Evolutionary conservation across 495 filamentous ascomycete species (phyloP).

Genomic region (Annulohypoxylon bovei): DNA sequence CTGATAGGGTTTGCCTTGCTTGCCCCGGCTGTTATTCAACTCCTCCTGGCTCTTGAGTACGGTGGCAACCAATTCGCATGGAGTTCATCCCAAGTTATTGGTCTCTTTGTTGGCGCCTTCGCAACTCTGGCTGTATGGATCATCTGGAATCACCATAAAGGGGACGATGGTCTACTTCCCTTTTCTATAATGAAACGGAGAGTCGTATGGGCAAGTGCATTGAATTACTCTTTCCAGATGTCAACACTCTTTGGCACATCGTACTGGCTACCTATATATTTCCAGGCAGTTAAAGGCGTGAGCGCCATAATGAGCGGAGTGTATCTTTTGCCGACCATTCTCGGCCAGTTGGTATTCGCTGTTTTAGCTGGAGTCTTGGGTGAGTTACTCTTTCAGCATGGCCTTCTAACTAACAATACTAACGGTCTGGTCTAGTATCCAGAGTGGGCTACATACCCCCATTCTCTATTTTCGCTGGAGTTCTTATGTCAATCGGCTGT

Average conservation of each 20-base stretch:
- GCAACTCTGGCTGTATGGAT: slow-evolving; percentile 53
- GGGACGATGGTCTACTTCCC: slow-evolving; percentile 54
- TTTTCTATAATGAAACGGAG: slow-evolving; percentile 5
- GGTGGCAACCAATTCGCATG: slow-evolving; percentile 57
- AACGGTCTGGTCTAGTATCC: slow-evolving; percentile 13
- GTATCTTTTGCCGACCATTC: slow-evolving; percentile 58
- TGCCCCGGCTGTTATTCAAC: slow-evolving; percentile 50
- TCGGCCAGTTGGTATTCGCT: slow-evolving; percentile 58
- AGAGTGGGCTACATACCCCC: slow-evolving; percentile 60
- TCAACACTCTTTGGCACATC: slow-evolving; percentile 26
- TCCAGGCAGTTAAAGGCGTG: slow-evolving; percentile 66
- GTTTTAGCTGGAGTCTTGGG: neutral
- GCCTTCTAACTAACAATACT: neutral
- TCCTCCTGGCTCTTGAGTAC: slow-evolving; percentile 59
- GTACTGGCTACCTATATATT: slow-evolving; percentile 68
- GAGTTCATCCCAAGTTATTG: slow-evolving; percentile 45
- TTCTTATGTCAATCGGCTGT: slow-evolving; percentile 64
- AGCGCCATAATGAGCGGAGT: slow-evolving; percentile 60
- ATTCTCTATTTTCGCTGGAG: slow-evolving; percentile 55
- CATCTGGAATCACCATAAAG: slow-evolving; percentile 54
- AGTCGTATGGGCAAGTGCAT: neutral
- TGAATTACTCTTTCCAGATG: slow-evolving; percentile 19
- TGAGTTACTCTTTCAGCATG: neutral
- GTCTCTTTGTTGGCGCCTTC: slow-evolving; percentile 53
- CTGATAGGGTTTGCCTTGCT: slow-evolving; percentile 41